Conservation (phyloP, 768 basidiomycete species). For the Naganishia friedmannii region DNA sequence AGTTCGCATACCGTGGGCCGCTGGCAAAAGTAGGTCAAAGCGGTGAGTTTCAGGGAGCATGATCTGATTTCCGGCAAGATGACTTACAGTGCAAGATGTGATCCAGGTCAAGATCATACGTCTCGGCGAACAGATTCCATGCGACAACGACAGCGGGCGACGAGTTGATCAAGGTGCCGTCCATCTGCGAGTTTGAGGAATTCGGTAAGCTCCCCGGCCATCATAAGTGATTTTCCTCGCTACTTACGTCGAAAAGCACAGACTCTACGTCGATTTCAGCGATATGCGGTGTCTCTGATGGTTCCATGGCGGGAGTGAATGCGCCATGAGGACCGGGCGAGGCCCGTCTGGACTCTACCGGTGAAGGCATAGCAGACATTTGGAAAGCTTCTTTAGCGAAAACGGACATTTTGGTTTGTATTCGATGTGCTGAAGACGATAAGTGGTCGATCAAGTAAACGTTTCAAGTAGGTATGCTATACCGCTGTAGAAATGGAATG, state of each 20-base stretch:
- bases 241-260: slow-evolving; percentile 28
- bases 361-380: slow-evolving; percentile 31
- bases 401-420: slow-evolving; percentile 44
- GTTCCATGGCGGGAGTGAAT: slow-evolving; percentile 33
- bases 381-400: slow-evolving; percentile 50
- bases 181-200: slow-evolving; percentile 23
- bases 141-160: slow-evolving; percentile 74
- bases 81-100: slow-evolving; percentile 49
- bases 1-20: slow-evolving; percentile 73
- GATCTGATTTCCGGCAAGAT: not conserved
- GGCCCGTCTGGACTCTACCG: slow-evolving; percentile 34
- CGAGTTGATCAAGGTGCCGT: slow-evolving; percentile 66
- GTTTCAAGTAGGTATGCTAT: slow-evolving; percentile 5
- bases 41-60: not conserved
- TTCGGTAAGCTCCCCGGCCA: not conserved
- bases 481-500: not conserved
- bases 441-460: not conserved
- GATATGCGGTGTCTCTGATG: slow-evolving; percentile 42
- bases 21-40: slow-evolving; percentile 32
- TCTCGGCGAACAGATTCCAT: slow-evolving; percentile 67
- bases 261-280: slow-evolving; percentile 41
- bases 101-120: slow-evolving; percentile 56
- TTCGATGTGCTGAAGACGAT: not conserved
- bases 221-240: too few species aligned
- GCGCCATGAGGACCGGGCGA: slow-evolving; percentile 37